Conservation (phyloP, 73 alveolate species). For the Symbiodinium pilosum region DNA sequence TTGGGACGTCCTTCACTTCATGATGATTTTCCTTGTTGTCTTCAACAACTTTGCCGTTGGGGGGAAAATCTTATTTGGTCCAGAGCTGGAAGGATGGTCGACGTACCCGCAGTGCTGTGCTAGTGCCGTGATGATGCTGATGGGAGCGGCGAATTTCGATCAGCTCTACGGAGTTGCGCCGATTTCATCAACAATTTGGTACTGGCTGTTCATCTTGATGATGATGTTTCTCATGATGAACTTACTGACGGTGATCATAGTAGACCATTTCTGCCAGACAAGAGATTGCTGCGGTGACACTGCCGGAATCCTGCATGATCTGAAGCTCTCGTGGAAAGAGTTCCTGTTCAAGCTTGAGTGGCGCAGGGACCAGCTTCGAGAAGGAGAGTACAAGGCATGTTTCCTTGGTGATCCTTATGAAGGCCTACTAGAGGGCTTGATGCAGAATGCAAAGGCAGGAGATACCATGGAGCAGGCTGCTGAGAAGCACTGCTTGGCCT, state of each 20-base stretch:
- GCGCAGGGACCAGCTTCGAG: slow-evolving; percentile 70
- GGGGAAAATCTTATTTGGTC: slow-evolving; percentile 54
- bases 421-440: slow-evolving; percentile 34
- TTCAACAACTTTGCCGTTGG: slow-evolving; percentile 90
- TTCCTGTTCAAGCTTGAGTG: slow-evolving; percentile 46
- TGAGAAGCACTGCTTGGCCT: slow-evolving; percentile 18
- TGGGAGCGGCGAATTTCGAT: slow-evolving; percentile 81
- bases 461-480: slow-evolving; percentile 59
- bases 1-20: slow-evolving; percentile 61
- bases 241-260: slow-evolving; percentile 53
- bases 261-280: slow-evolving; percentile 60
- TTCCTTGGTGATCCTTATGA: slow-evolving; percentile 37
- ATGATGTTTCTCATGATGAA: slow-evolving; percentile 61
- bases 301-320: slow-evolving; percentile 20
- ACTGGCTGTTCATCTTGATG: slow-evolving; percentile 68
- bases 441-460: slow-evolving; percentile 59
- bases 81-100: slow-evolving; percentile 52
- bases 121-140: slow-evolving; percentile 51
- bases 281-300: slow-evolving; percentile 44
- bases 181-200: slow-evolving; percentile 55
- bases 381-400: slow-evolving; percentile 69
- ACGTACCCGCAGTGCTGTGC: slow-evolving; percentile 78
- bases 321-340: slow-evolving; percentile 61
- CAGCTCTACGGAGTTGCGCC: slow-evolving; percentile 49
- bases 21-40: slow-evolving; percentile 58